Percentiles rank a stretch among this genome's conserved stretches.
These are phyloP conservation scores for Nemania bipapillata DNA, from an alignment of 2,329 filamentous ascomycete genomes.

Conservation along the genomic window DNA sequence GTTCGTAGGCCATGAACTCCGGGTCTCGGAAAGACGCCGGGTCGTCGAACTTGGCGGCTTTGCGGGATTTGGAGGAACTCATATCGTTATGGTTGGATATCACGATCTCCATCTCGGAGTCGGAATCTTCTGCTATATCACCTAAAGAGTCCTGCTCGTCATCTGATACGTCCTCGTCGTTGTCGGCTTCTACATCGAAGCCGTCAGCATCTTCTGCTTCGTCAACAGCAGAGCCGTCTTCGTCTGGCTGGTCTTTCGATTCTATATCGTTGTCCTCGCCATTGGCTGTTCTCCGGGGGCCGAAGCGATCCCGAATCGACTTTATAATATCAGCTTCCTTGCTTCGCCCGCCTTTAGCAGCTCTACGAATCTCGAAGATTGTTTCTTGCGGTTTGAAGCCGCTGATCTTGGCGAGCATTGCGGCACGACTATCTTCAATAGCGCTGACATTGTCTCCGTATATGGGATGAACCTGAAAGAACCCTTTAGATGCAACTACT, in stretches of 20 bases:
- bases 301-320: slow-evolving; percentile 75
- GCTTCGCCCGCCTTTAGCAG: slow-evolving; percentile 69
- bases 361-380: slow-evolving; percentile 90
- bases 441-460: slow-evolving; percentile 77
- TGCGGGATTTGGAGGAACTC: slow-evolving; percentile 58
- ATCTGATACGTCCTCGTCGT: slow-evolving; percentile 24
- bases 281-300: slow-evolving; percentile 63
- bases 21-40: slow-evolving; percentile 82
- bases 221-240: slow-evolving; percentile 17
- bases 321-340: slow-evolving; percentile 82
- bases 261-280: slow-evolving; percentile 57
- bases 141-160: slow-evolving; percentile 35
- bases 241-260: slow-evolving; percentile 48
- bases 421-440: slow-evolving; percentile 76
- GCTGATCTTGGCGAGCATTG: slow-evolving; percentile 89
- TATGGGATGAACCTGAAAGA: slow-evolving; percentile 80
- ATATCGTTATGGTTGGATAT: slow-evolving; percentile 67
- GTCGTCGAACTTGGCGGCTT: slow-evolving; percentile 22
- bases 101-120: slow-evolving; percentile 76
- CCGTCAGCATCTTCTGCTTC: slow-evolving; percentile 15
- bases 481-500: slow-evolving; percentile 74
- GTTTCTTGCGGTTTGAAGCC: slow-evolving; percentile 91
- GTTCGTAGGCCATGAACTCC: slow-evolving; percentile 97
- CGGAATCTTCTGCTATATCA: slow-evolving; percentile 54
- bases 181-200: slow-evolving; percentile 27